Percentiles rank a stretch among this genome's conserved stretches.
Evolutionary conservation across 192 early-diverging fungal genomes (phyloP).

Genomic region (Coemansia sp.): DNA sequence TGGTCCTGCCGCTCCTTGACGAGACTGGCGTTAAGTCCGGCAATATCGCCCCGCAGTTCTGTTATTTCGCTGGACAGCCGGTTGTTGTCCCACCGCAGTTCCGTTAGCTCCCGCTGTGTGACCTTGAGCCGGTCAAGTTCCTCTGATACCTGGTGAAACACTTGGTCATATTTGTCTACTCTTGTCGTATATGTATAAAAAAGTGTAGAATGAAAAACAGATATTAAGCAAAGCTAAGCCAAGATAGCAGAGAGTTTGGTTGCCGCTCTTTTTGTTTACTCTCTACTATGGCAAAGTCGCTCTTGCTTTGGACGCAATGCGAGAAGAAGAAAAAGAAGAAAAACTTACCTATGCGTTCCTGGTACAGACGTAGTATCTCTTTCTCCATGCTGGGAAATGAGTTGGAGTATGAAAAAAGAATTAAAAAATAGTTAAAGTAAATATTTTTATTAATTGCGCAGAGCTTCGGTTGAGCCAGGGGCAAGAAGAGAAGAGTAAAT

Average conservation of each 20-base stretch:
- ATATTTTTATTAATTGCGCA: no score
- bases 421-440: no score
- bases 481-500: no score
- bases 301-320: background rate
- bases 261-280: no score
- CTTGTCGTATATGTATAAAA: background rate
- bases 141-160: conserved; percentile 36
- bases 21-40: conserved; percentile 32
- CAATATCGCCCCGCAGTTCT: conserved; percentile 41
- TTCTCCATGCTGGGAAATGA: conserved; percentile 37
- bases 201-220: background rate
- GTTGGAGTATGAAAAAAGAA: background rate
- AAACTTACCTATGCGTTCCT: conserved; percentile 51
- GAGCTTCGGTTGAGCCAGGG: no score
- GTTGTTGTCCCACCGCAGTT: conserved; percentile 52
- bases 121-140: conserved; percentile 48
- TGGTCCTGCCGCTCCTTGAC: conserved; percentile 49
- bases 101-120: conserved; percentile 42
- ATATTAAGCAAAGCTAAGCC: background rate
- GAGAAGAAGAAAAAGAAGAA: background rate
- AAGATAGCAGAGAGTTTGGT: background rate
- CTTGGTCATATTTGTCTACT: conserved; percentile 53
- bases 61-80: conserved; percentile 27
- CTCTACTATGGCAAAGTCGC: background rate
- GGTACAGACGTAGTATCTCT: conserved; percentile 49